A percentile compares a stretch with the other conserved stretches of the same genome.
Evolutionary conservation across 2,329 filamentous ascomycete genomes (phyloP).

Genomic region (Remersonia thermophila): DNA sequence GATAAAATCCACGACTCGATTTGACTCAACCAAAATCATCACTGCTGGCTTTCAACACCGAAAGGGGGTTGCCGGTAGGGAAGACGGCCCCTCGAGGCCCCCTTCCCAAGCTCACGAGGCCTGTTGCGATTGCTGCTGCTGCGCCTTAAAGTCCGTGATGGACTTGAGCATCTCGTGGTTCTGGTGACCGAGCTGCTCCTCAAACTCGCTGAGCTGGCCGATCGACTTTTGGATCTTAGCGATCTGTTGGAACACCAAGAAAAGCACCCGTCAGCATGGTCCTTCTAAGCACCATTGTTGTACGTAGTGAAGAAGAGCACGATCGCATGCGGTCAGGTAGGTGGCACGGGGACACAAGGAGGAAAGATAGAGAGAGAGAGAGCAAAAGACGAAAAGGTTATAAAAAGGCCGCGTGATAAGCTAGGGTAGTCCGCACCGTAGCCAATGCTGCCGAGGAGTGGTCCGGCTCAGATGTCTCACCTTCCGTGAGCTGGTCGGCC

Average conservation of each 20-base stretch:
- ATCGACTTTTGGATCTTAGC: slow-evolving; percentile 21
- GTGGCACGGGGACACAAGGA: neutral
- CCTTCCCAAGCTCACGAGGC: too few species aligned
- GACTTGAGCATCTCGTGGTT: slow-evolving; percentile 18
- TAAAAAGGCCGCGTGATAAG: slow-evolving; percentile 20
- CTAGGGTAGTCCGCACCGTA: slow-evolving; percentile 49
- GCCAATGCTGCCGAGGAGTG: slow-evolving; percentile 53
- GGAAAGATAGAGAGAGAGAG: neutral
- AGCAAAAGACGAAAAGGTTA: neutral
- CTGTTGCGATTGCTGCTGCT: neutral
- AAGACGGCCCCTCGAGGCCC: too few species aligned
- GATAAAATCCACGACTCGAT: too few species aligned
- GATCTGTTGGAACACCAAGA: slow-evolving; percentile 15
- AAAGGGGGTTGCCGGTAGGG: too few species aligned
- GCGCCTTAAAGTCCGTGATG: slow-evolving; percentile 16
- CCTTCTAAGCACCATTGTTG: neutral
- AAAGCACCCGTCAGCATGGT: neutral
- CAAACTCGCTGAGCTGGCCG: slow-evolving; percentile 19
- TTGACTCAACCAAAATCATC: too few species aligned
- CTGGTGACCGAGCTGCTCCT: slow-evolving; percentile 20
- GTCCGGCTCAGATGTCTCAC: slow-evolving; percentile 47
- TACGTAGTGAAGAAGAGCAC: neutral
- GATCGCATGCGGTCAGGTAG: neutral
- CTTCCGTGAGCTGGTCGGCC: slow-evolving; percentile 33
- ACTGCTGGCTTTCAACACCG: too few species aligned